Base-by-base conservation (phyloP, 148 eudicot genomes). In the Rhododendron mucronatum region DNA sequence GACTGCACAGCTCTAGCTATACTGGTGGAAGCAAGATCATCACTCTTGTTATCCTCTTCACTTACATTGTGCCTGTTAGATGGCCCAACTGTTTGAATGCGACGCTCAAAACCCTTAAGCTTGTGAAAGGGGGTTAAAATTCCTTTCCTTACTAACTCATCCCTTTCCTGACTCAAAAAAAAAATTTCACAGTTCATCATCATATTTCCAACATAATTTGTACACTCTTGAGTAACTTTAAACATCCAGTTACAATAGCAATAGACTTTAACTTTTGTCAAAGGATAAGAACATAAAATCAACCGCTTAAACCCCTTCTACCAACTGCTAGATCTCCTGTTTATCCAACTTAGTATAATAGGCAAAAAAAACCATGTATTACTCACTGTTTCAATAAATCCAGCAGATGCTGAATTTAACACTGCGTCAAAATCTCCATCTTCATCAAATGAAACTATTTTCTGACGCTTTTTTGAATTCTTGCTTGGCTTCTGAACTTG, bases 381-480 rank as follows among this genome's bases (percentile, higher is more conserved):
- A 91, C 98, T 92, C 86, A 97, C 99, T 71, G 99, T 97, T 90
- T 97, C 99, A 84, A 97, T 92, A 88, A 97, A 95, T 86, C 99
- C 99, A 59, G 95, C 90, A 77, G 98, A 97, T 65, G 99, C 98
- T 35, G 98, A 96, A 91, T 93, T 94, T 84, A 95, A 87, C 20
- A 90, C 96, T 71, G 96, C 92, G 86, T 95, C 99, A 87, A 95
- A 97, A 73, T 94, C 95, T 73, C 89, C 96, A 88, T 97, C 99
- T 50, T 94, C 99, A 37, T 41, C 91, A 57, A 93, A 90, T 65
- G 95, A 87, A 85, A 91, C 92, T 81, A 87, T 85, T 89, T 97
- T 97, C 86, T 88, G 87, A 51, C 91, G 87, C 87, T 91, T 95
- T 81, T 91, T 94, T 61, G 80, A 69, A 50, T 86, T 90, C 82